Conservation (phyloP, 2,329 filamentous ascomycete species). For the Fusarium concolor region DNA sequence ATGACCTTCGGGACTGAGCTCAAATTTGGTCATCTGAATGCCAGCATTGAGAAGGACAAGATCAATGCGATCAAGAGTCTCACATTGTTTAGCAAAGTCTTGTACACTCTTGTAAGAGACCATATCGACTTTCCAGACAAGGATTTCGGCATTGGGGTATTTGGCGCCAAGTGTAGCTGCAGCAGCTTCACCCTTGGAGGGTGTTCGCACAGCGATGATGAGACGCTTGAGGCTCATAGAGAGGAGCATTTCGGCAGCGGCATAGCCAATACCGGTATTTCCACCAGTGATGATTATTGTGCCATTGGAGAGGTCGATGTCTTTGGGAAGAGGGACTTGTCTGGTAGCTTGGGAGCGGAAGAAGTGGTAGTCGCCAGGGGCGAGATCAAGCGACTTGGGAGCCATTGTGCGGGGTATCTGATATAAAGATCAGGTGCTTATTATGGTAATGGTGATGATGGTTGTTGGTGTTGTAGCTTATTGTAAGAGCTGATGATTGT, state of each 20-base stretch:
- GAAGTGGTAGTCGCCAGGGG: conserved; percentile 37
- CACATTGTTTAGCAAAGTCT: conserved; percentile 53
- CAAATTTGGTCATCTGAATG: conserved; percentile 41
- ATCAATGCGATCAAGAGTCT: conserved; percentile 55
- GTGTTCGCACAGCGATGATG: conserved; percentile 60
- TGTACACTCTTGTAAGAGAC: conserved; percentile 57
- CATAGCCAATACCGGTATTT: conserved; percentile 63
- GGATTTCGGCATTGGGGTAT: conserved; percentile 51
- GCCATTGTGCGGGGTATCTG: conserved; percentile 22
- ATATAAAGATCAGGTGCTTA: neutral
- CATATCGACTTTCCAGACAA: conserved; percentile 65
- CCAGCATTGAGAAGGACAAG: conserved; percentile 61
- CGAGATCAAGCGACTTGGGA: conserved; percentile 41
- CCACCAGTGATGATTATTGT: conserved; percentile 62
- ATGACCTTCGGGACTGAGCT: conserved; percentile 49
- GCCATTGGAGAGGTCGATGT: conserved; percentile 49
- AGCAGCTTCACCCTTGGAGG: conserved; percentile 56
- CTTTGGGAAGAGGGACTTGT: conserved; percentile 32
- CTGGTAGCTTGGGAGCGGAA: conserved; percentile 46
- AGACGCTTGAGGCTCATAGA: conserved; percentile 54
- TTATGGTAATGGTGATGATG: neutral
- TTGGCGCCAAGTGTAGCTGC: conserved; percentile 25
- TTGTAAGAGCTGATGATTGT: neutral
- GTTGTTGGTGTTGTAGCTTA: neutral
- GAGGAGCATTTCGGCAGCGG: conserved; percentile 56